A percentile compares a stretch with the other conserved stretches of the same genome.
phyloP scores from a whole-genome alignment of 306 rosid species.

The Malus sylvestris region DNA sequence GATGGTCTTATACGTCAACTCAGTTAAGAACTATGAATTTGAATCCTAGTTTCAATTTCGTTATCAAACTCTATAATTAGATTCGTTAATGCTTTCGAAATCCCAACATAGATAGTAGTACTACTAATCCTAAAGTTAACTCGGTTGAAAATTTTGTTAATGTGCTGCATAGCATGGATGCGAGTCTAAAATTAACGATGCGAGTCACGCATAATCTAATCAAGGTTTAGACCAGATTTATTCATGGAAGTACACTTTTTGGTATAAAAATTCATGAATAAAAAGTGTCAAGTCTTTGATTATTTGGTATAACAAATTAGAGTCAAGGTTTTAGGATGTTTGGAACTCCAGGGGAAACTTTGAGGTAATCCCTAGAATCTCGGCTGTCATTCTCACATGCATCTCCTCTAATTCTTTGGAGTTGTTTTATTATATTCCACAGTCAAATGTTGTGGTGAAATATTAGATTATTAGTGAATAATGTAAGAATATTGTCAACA shows the following conservation, averaged over 20 bases:
- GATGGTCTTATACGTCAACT: background rate
- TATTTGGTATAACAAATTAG: background rate
- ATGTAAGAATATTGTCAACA: background rate
- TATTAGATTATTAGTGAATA: background rate
- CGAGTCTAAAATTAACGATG: background rate
- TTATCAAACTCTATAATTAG: background rate
- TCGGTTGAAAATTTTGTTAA: too few species aligned
- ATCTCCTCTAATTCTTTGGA: background rate
- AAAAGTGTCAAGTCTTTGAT: background rate
- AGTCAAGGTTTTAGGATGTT: background rate
- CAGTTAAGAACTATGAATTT: background rate
- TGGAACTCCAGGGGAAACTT: background rate
- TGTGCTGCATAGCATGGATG: too few species aligned
- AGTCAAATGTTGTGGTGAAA: background rate
- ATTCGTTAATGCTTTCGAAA: background rate
- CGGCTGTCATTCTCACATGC: slow-evolving; percentile 6
- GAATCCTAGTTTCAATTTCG: too few species aligned
- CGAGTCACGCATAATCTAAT: background rate
- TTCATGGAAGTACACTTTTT: background rate
- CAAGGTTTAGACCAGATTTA: background rate
- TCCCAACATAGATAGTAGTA: too few species aligned
- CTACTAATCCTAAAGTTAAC: too few species aligned
- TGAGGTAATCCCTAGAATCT: slow-evolving; percentile 7
- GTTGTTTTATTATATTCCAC: background rate
- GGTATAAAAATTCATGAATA: background rate